Evolutionary conservation across 371 early-diverging fungal genomes (phyloP), one percentile per base, ranked within the genome.

Genomic region (Mucor irregularis): DNA sequence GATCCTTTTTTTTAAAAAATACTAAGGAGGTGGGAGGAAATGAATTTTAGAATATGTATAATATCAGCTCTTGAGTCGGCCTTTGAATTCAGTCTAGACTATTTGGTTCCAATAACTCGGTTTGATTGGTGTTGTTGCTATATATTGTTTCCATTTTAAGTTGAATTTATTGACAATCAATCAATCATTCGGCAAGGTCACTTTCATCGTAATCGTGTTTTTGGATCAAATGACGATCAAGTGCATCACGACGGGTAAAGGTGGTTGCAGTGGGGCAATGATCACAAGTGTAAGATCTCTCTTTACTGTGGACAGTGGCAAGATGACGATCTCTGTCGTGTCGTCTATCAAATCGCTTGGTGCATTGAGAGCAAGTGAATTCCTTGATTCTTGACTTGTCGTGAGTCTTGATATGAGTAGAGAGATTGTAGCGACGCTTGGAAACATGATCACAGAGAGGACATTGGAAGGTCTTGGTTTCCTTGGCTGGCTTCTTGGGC

Each of bases 271-370:
- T 71, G 43, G 69, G 71, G 66, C 89, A 89, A 8, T 28, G 51
- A 13, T 62, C 26, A 58, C 91, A 90, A 24, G 45, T 50, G 63
- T 71, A 74, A 19, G 73, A 61, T 16, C 83, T 74, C 62, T 80
- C 78, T 16, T 73, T 73, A 26, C 74, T 63, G 51, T 88, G 89
- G 21, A 84, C 86, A 5, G 83, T 78, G 11, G 74, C 75, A 28
- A 78, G 58, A 59, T 93, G 92, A 19, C 94, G 78, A 59, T 86
- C 84, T 42, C 89, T 69, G 62, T 94, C 88, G 44, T 87, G 82
- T 40, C 77, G 79, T 43, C 89, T 76, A 14, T 81, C 80, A 64
- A 87, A 89, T 4, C 70, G 52, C 46, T 76, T 80, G 11, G 45
- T 53, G 43, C 89, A 89, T 0, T 64, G 48, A 2, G 61, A 51